Evolutionary conservation across 2,329 filamentous ascomycete species (phyloP).

Genomic region (Penicillium nordicum): DNA sequence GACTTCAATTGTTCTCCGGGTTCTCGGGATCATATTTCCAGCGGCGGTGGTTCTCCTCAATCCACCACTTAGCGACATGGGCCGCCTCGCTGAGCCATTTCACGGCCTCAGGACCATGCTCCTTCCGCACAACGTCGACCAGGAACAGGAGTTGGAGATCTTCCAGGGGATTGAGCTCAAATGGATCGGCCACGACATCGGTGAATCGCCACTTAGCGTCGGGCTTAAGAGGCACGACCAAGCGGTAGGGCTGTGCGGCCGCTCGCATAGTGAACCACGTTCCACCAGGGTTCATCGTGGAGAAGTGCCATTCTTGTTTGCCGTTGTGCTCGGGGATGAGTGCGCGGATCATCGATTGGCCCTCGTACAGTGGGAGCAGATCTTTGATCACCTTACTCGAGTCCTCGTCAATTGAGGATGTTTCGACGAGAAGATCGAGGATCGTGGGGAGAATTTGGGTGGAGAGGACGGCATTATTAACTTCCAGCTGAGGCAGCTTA

Average conservation of each 20-base stretch:
- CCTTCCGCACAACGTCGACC: constrained; percentile 21
- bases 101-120: constrained; percentile 33
- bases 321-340: constrained; percentile 36
- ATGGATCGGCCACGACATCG: constrained; percentile 33
- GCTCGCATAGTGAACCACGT: constrained; percentile 61
- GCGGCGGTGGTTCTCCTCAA: constrained; percentile 31
- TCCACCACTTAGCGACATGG: constrained; percentile 40
- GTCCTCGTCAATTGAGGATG: constrained; percentile 38
- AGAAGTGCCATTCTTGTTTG: constrained; percentile 35
- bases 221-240: constrained; percentile 73
- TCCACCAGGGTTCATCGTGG: constrained; percentile 36
- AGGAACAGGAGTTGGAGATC: constrained; percentile 31
- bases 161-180: constrained; percentile 33
- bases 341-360: constrained; percentile 46
- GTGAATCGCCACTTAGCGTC: constrained; percentile 52
- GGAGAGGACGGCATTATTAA: constrained; percentile 21
- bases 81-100: constrained; percentile 38
- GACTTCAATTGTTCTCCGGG: background rate
- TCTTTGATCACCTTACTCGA: constrained; percentile 36
- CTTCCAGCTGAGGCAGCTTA: constrained; percentile 21
- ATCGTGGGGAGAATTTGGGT: constrained; percentile 46
- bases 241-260: constrained; percentile 69
- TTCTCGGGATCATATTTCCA: constrained; percentile 16
- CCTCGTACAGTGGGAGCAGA: constrained; percentile 47
- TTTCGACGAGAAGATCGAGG: constrained; percentile 45